Percentiles rank a stretch among this genome's conserved stretches.
Evolutionary conservation across 2,329 filamentous ascomycete genomes (phyloP).

Genomic region (Curvularia verruculosa): DNA sequence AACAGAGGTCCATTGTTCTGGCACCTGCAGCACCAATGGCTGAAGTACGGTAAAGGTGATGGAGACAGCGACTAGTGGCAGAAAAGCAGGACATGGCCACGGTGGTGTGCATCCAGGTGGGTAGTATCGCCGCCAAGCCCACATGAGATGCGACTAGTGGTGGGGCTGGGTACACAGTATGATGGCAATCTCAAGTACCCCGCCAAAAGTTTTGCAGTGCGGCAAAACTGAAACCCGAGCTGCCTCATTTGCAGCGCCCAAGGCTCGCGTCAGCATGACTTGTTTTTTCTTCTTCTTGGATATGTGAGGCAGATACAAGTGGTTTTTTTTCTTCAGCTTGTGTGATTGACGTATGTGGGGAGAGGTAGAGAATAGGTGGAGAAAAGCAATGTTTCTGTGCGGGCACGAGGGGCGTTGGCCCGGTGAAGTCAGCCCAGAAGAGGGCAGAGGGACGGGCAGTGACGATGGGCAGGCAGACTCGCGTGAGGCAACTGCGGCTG

Average conservation of each 20-base stretch:
- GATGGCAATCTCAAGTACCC: slow-evolving; percentile 22
- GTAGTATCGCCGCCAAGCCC: slow-evolving; percentile 14
- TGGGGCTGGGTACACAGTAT: slow-evolving; percentile 18
- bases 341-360: too few relatives aligned
- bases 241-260: slow-evolving; percentile 4
- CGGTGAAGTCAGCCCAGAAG: background rate
- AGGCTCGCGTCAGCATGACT: background rate
- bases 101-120: slow-evolving; percentile 24
- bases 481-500: slow-evolving; percentile 33
- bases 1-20: slow-evolving; percentile 6
- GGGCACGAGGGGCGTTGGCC: background rate
- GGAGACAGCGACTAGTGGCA: slow-evolving; percentile 10
- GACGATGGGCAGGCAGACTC: slow-evolving; percentile 21
- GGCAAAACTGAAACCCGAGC: slow-evolving; percentile 12
- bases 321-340: background rate
- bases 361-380: background rate
- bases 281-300: background rate
- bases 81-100: slow-evolving; percentile 16
- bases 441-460: slow-evolving; percentile 10
- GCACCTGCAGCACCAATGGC: slow-evolving; percentile 1
- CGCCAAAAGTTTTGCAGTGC: slow-evolving; percentile 22
- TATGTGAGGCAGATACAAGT: too few relatives aligned
- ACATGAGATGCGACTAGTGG: slow-evolving; percentile 13
- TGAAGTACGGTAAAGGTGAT: slow-evolving; percentile 2
- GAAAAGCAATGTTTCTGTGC: background rate